Conservation (phyloP, 2,329 filamentous ascomycete genomes). For the Ciborinia camelliae region DNA sequence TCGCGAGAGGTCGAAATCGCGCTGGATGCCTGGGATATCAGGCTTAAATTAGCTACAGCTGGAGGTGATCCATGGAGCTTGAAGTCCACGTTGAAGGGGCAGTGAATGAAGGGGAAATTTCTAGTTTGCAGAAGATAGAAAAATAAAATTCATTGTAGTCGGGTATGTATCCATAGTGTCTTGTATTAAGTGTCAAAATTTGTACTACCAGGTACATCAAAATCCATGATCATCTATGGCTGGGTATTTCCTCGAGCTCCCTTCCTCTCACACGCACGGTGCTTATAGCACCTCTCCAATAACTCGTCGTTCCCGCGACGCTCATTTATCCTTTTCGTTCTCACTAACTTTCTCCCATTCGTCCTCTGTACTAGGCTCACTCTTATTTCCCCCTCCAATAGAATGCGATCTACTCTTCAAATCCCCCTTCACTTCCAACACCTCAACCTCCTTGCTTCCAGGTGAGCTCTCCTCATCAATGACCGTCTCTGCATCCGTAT, state of each 20-base stretch:
- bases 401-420: conserved; percentile 33
- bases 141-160: background rate
- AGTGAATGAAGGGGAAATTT: background rate
- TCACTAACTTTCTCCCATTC: conserved; percentile 97
- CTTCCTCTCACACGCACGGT: background rate
- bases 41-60: background rate
- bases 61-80: background rate
- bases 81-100: background rate
- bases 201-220: conserved; percentile 14
- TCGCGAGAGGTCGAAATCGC: conserved; percentile 13
- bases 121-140: background rate
- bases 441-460: conserved; percentile 36
- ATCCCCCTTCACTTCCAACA: conserved; percentile 30
- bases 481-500: conserved; percentile 51
- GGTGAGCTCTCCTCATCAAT: conserved; percentile 39
- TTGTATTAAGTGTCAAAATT: conserved; percentile 14
- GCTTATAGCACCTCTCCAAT: background rate
- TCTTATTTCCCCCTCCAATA: conserved; percentile 45
- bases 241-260: conserved; percentile 9
- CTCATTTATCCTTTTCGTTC: conserved; percentile 56
- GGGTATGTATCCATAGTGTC: conserved; percentile 10
- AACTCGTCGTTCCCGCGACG: background rate
- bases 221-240: conserved; percentile 19
- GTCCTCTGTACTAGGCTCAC: conserved; percentile 77
- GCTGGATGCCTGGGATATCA: background rate